Conservation (phyloP, 441 rosid genomes). For the Bruguiera hainesii region DNA sequence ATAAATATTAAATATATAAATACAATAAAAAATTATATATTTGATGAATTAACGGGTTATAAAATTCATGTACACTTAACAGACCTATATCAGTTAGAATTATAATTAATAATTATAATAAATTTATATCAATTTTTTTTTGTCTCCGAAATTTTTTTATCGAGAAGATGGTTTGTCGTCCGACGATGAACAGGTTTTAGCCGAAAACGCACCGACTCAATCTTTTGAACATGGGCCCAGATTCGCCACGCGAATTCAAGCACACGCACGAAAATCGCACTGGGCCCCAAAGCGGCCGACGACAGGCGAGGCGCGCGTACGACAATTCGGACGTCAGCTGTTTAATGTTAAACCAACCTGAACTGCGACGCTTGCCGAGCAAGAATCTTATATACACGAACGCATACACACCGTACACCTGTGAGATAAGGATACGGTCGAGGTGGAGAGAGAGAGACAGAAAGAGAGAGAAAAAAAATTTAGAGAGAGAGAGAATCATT, state of each 20-base stretch:
- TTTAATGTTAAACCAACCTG: background rate
- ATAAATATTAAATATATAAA: too few relatives aligned
- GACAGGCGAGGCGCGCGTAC: constrained; percentile 17
- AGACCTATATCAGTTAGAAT: too few relatives aligned
- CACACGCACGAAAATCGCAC: background rate
- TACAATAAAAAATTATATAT: too few relatives aligned
- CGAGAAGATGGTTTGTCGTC: too few relatives aligned
- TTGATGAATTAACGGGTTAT: too few relatives aligned
- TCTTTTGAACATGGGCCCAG: constrained; percentile 2
- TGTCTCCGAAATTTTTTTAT: too few relatives aligned
- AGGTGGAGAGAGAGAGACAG: constrained; percentile 6
- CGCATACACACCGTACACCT: constrained; percentile 52
- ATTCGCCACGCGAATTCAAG: constrained; percentile 3
- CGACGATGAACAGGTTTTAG: too few relatives aligned
- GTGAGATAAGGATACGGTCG: constrained; percentile 45
- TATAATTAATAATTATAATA: too few relatives aligned
- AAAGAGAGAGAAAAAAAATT: background rate
- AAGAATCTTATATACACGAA: constrained; percentile 36
- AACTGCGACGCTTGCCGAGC: constrained; percentile 23
- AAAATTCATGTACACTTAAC: too few relatives aligned
- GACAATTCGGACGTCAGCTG: background rate
- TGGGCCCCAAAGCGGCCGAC: background rate
- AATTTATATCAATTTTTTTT: too few relatives aligned
- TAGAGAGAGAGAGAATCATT: constrained; percentile 23
- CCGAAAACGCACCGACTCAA: too few relatives aligned